phyloP scores from a whole-genome alignment of 2,329 filamentous ascomycete genomes.

The Dryadomyces quercivorus region DNA sequence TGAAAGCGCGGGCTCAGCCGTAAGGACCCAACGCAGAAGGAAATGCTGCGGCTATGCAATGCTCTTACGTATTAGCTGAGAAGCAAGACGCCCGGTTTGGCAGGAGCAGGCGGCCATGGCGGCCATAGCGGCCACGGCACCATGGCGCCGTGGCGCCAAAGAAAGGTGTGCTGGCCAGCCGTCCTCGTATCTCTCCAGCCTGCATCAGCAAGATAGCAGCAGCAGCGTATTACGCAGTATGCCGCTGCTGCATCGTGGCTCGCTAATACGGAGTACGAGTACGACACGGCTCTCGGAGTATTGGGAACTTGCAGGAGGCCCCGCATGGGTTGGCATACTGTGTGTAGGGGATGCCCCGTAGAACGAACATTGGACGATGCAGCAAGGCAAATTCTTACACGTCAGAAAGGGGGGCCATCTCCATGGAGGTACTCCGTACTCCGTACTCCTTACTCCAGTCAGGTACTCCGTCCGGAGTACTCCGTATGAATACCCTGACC shows the following conservation, averaged over 20 bases:
- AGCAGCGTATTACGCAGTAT: no score
- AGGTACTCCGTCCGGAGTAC: not conserved
- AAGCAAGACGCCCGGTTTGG: not conserved
- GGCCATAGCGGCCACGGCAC: not conserved
- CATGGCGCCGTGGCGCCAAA: not conserved
- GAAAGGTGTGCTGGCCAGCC: not conserved
- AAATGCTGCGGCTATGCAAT: no score
- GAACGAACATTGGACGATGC: not conserved
- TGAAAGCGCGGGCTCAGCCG: not conserved
- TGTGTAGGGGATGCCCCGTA: not conserved
- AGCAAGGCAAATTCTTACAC: not conserved
- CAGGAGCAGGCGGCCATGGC: not conserved
- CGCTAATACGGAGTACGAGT: not conserved
- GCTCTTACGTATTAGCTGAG: not conserved
- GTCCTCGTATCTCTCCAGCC: not conserved
- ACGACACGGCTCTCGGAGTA: not conserved
- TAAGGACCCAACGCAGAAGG: not conserved
- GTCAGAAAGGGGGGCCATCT: not conserved
- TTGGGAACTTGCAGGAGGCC: not conserved
- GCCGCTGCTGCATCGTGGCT: not conserved
- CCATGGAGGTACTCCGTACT: no score
- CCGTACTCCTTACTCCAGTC: no score
- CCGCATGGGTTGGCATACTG: not conserved
- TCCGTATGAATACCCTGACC: no score
- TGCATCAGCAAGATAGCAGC: not conserved